phyloP scores from a whole-genome alignment of 1,284 basidiomycete species.

The Rhodotorula sp. region DNA sequence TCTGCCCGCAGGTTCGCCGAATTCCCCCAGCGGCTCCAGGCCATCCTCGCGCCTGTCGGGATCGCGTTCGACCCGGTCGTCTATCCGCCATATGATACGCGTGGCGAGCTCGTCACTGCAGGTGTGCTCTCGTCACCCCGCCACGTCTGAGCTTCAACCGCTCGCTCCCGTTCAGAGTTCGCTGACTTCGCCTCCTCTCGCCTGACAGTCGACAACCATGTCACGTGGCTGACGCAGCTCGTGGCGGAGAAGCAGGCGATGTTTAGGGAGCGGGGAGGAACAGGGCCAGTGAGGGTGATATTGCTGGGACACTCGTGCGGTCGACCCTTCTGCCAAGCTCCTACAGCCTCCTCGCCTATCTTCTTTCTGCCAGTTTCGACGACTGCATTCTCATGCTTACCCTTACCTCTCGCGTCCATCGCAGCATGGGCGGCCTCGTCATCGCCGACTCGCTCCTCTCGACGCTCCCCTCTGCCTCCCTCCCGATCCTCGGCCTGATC shows the following conservation, averaged over 20 bases:
- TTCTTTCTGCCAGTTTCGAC: no score
- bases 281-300: constrained; percentile 22
- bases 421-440: constrained; percentile 43
- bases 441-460: constrained; percentile 37
- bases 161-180: not conserved
- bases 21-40: constrained; percentile 31
- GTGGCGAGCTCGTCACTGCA: constrained; percentile 31
- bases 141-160: no score
- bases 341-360: no score
- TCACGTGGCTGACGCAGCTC: constrained; percentile 26
- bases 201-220: constrained; percentile 38
- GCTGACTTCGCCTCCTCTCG: not conserved
- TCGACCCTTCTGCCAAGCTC: no score
- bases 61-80: constrained; percentile 31
- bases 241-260: constrained; percentile 23
- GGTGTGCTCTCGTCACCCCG: constrained; percentile 6
- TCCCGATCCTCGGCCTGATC: constrained; percentile 40
- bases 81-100: constrained; percentile 40
- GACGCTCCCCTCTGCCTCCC: constrained; percentile 16
- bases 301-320: constrained; percentile 41
- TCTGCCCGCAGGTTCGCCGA: constrained; percentile 26
- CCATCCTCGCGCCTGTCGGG: constrained; percentile 15
- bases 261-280: constrained; percentile 25
- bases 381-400: not conserved
- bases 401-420: not conserved